Evolutionary conservation across 495 filamentous ascomycete genomes (phyloP).

Genomic region (Pyrenopolyporus hunteri): DNA sequence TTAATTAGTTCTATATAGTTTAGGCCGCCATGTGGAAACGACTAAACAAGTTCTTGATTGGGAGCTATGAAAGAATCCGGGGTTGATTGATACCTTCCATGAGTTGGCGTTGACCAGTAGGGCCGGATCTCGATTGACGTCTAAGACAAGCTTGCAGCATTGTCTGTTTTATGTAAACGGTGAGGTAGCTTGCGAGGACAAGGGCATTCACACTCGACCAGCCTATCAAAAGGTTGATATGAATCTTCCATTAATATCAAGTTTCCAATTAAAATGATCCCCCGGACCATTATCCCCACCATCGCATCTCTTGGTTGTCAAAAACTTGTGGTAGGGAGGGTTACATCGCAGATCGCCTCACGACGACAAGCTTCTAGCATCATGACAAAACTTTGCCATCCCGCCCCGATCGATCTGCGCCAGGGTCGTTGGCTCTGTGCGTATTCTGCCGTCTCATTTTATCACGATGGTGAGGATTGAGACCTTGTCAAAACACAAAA

Average conservation of each 20-base stretch:
- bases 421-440: background rate
- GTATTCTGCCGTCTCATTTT: background rate
- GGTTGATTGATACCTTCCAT: slow-evolving; percentile 7
- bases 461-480: background rate
- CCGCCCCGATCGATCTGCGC: slow-evolving; percentile 17
- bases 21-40: slow-evolving; percentile 12
- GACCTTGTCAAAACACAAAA: no score
- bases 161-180: background rate
- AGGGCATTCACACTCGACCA: no score
- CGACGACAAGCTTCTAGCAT: slow-evolving; percentile 32
- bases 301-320: slow-evolving; percentile 7
- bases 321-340: slow-evolving; percentile 16
- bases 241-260: slow-evolving; percentile 7
- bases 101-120: background rate
- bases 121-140: slow-evolving; percentile 23
- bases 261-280: slow-evolving; percentile 3
- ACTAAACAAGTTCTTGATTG: slow-evolving; percentile 27
- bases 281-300: slow-evolving; percentile 21
- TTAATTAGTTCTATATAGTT: background rate
- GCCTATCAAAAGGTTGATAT: no score
- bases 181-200: background rate
- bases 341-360: slow-evolving; percentile 37
- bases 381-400: slow-evolving; percentile 19
- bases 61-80: slow-evolving; percentile 13
- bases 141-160: background rate